Evolutionary conservation across 129 eudicot species (phyloP), one percentile per base, ranked within the genome.

Genomic region (Flaveria ramosissima): DNA sequence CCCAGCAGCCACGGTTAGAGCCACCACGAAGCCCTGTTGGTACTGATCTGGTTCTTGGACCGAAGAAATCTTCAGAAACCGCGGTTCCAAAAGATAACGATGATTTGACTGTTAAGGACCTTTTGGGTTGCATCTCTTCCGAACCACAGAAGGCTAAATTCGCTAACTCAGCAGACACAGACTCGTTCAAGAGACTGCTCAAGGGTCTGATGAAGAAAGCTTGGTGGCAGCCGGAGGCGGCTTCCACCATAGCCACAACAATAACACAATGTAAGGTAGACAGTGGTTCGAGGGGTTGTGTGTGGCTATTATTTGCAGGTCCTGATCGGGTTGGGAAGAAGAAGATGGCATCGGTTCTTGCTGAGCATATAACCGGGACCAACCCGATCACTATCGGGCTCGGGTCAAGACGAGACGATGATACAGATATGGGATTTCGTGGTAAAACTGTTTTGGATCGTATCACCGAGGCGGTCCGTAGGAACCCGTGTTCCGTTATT

Each of bases 191-290:
- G 88, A 89, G 77, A 74, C 91, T 95, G n/a, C 90, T 95, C 59
- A 95, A 92, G 78, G 96, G 96, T 39, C 71, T 95, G 27, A 92
- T 89, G 90, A 96, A 84, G 78, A 82, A 78, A 71, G 99, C 96
- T 0, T 89, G 97, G 94, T 95, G 99, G 99, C 99, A 95, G 78
- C 91, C 88, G 1, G 99, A 89, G 27, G 99, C 99, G 16, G 97
- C 99, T 15, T 87, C 99, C 57, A 82, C 86, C 4, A 84, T 95
- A 10, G 97, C 99, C 0, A 83, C 96, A 1, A 84, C 96, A 3
- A 74, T 92, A 13, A 89, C 93, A 0, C 86, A 85, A 62, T 92
- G 97, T 77, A 87, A 89, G 63, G 78, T 85, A 26, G 92, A 83
- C 57, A 71, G 52, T 12, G 90, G 88, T 11, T 76, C 87, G 0